These are phyloP conservation scores for Calonectria naviculata DNA, from an alignment of 2,329 filamentous ascomycete species.

Conservation along the genomic window DNA sequence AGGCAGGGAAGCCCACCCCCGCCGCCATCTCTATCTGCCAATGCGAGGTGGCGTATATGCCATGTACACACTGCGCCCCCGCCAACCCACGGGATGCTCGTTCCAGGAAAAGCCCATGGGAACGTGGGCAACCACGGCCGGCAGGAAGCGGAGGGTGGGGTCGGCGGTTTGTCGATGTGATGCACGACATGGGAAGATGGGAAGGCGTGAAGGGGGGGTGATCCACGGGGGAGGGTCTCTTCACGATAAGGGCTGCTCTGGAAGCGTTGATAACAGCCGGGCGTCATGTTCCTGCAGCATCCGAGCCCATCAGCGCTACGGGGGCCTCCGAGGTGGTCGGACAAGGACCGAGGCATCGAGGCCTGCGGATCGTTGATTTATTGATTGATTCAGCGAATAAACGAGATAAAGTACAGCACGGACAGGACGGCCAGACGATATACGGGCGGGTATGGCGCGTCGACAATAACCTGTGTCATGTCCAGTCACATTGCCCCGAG, in stretches of 20 bases:
- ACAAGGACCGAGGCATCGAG: not conserved
- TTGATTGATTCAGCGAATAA: not conserved
- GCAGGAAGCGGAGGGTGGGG: slow-evolving; percentile 21
- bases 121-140: not conserved
- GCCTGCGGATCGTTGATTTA: not conserved
- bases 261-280: slow-evolving; percentile 13
- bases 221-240: not conserved
- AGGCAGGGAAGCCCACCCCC: not conserved
- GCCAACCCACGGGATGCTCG: not conserved
- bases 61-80: not conserved
- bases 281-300: slow-evolving; percentile 19
- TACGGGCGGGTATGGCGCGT: slow-evolving; percentile 22
- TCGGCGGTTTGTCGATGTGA: slow-evolving; percentile 11
- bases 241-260: not conserved
- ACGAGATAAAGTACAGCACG: not conserved
- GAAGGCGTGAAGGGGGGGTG: not conserved
- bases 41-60: not conserved
- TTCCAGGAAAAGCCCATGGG: slow-evolving; percentile 4
- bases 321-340: not conserved
- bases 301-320: slow-evolving; percentile 2
- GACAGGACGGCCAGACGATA: not conserved
- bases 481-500: not conserved
- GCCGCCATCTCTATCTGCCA: not conserved
- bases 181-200: slow-evolving; percentile 18
- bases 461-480: not conserved